Percentiles rank a stretch among this genome's conserved stretches.
phyloP scores from a whole-genome alignment of 139 green algal species.

The Chlamydomonas sp. region DNA sequence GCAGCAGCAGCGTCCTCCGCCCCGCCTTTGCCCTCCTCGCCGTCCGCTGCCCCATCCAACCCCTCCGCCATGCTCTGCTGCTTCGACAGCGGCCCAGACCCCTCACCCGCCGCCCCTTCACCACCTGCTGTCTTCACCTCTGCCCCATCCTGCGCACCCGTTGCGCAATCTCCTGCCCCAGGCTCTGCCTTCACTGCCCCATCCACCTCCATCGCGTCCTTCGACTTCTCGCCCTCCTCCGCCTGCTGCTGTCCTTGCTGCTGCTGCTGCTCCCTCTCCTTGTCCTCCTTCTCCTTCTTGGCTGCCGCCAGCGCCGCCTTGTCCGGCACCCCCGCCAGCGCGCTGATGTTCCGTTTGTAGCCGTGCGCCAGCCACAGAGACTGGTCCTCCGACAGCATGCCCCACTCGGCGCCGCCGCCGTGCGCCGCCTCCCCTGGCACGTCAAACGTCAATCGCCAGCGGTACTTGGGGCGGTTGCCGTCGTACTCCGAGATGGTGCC shows the following conservation, averaged over 20 bases:
- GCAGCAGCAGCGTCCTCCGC: not conserved
- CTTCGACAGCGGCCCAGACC: too few relatives aligned
- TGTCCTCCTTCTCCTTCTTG: not conserved
- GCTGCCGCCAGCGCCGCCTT: too few relatives aligned
- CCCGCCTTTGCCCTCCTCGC: too few relatives aligned
- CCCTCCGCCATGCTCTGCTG: too few relatives aligned
- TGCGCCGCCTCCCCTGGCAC: constrained; percentile 18
- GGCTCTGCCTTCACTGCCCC: too few relatives aligned
- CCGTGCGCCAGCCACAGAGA: constrained; percentile 35
- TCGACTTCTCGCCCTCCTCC: not conserved
- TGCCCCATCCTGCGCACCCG: too few relatives aligned
- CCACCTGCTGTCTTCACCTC: too few relatives aligned
- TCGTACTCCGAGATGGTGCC: constrained; percentile 38
- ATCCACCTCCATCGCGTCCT: too few relatives aligned
- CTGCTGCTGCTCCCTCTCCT: not conserved
- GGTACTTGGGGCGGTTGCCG: constrained; percentile 35
- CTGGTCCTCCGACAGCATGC: constrained; percentile 27
- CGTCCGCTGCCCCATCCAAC: too few relatives aligned
- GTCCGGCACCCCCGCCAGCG: constrained; percentile 23
- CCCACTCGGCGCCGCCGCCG: constrained; percentile 31
- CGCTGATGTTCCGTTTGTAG: constrained; percentile 38
- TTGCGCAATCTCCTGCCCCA: too few relatives aligned
- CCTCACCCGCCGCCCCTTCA: too few relatives aligned
- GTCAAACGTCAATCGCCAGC: constrained; percentile 34
- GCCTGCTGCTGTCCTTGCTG: not conserved